Percentiles rank a stretch among this genome's conserved stretches.
Evolutionary conservation across 495 filamentous ascomycete genomes (phyloP).

Genomic region (Penicillium bovifimosum): DNA sequence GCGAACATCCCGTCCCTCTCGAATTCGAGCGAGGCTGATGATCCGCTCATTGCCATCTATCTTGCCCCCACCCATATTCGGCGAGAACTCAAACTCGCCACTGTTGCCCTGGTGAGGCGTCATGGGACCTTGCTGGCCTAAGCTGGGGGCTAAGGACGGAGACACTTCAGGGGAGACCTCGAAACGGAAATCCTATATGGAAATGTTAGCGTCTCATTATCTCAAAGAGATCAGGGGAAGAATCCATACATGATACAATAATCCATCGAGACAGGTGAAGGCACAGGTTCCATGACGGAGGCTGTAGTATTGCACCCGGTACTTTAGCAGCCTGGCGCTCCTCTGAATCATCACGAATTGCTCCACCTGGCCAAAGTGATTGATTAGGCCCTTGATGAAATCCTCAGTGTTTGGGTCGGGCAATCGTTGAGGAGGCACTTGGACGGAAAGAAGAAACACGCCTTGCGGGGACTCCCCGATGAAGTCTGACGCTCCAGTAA

Average conservation of each 20-base stretch:
- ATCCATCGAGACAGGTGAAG: neutral
- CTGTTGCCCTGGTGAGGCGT: neutral
- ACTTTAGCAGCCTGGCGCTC: neutral
- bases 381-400: neutral
- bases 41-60: neutral
- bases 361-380: neutral
- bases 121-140: neutral
- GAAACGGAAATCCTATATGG: neutral
- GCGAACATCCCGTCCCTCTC: constrained; percentile 48
- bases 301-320: neutral
- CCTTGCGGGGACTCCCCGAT: neutral
- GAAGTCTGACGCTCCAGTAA: neutral
- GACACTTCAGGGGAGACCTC: neutral
- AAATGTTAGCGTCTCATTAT: neutral
- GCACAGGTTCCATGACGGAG: neutral
- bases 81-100: neutral
- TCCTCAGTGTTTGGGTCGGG: neutral
- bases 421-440: neutral
- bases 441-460: neutral
- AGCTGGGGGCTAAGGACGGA: neutral
- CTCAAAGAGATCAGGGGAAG: neutral
- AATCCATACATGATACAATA: neutral
- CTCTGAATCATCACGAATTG: neutral
- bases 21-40: neutral
- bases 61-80: neutral